Conservation (phyloP, 345 rosid species). For the Citrus glauca region DNA sequence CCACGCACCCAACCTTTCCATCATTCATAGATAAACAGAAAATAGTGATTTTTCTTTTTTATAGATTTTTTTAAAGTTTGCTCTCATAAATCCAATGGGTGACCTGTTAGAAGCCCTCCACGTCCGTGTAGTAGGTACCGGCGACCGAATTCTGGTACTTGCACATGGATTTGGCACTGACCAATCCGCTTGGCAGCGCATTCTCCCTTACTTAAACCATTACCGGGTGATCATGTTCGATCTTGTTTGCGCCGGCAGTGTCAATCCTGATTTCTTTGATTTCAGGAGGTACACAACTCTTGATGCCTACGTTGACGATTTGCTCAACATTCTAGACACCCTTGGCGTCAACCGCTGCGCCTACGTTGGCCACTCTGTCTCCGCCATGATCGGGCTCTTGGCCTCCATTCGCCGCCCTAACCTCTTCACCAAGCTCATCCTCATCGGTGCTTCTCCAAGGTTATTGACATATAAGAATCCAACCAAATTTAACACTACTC, state of each 20-base stretch:
- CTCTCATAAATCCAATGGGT: slow-evolving; percentile 27
- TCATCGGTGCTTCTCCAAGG: slow-evolving; percentile 86
- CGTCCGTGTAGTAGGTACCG: slow-evolving; percentile 63
- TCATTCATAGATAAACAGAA: background rate
- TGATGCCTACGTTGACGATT: slow-evolving; percentile 73
- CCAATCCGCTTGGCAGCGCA: slow-evolving; percentile 82
- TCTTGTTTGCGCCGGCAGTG: slow-evolving; percentile 87
- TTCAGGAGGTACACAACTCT: slow-evolving; percentile 58
- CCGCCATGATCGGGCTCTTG: slow-evolving; percentile 81
- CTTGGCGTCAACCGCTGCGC: slow-evolving; percentile 55
- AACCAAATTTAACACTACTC: background rate
- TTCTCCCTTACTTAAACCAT: slow-evolving; percentile 59
- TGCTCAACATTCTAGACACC: slow-evolving; percentile 67
- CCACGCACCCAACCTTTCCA: background rate
- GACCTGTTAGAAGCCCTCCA: slow-evolving; percentile 66
- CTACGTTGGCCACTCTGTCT: slow-evolving; percentile 83
- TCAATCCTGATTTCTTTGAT: slow-evolving; percentile 72
- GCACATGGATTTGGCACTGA: slow-evolving; percentile 91
- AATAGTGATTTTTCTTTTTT: no score
- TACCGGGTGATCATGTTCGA: slow-evolving; percentile 66
- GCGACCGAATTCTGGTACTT: slow-evolving; percentile 55
- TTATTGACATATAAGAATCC: background rate
- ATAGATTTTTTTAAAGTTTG: no score
- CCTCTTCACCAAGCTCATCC: slow-evolving; percentile 72
- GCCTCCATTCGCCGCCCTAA: slow-evolving; percentile 82